Evolutionary conservation across 306 rosid species (phyloP).

Genomic region (Leucaena leucocephala): DNA sequence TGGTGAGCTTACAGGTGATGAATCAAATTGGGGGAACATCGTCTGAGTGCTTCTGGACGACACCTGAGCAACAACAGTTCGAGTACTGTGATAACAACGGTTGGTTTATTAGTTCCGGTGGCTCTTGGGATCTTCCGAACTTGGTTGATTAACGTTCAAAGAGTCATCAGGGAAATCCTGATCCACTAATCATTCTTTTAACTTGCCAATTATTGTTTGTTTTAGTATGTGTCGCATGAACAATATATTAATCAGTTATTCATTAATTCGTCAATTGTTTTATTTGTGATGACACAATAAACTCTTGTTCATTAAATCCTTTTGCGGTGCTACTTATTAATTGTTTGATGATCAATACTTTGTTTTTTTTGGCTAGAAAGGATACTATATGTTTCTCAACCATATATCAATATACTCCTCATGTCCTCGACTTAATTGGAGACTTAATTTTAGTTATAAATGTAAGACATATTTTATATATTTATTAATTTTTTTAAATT

Average conservation of each 20-base stretch:
- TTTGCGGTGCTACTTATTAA: background rate
- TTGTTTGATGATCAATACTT: background rate
- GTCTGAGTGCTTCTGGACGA: constrained; percentile 38
- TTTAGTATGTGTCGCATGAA: background rate
- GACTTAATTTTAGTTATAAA: too few species aligned
- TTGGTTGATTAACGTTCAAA: constrained; percentile 36
- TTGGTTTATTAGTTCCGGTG: constrained; percentile 43
- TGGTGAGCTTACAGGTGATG: constrained; percentile 35
- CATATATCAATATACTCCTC: background rate
- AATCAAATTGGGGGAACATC: constrained; percentile 31
- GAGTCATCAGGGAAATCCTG: background rate
- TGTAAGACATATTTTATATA: too few species aligned
- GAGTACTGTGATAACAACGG: constrained; percentile 42
- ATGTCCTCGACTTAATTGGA: too few species aligned
- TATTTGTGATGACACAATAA: background rate
- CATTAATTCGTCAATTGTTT: background rate
- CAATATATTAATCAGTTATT: background rate
- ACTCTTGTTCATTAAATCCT: background rate
- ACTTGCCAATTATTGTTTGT: constrained; percentile 15
- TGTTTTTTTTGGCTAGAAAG: background rate
- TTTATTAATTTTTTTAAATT: too few species aligned
- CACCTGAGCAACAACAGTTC: constrained; percentile 41
- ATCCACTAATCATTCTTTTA: constrained; percentile 27
- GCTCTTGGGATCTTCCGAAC: constrained; percentile 54
- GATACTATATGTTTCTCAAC: background rate